Base-by-base conservation (phyloP, 176 grass and related monocot species). In the Cymbopogon citratus region DNA sequence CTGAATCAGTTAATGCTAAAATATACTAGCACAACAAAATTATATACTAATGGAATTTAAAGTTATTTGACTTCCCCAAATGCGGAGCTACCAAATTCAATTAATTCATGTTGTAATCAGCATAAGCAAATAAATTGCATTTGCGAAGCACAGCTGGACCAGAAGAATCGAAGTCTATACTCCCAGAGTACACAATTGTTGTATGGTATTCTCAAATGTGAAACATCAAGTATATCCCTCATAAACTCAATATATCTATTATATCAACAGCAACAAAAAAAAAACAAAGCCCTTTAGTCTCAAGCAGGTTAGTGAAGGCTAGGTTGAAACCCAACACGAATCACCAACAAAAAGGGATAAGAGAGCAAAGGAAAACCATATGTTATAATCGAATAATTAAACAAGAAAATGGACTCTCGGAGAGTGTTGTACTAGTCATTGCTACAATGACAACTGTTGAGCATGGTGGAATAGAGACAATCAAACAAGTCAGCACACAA, bases 51-150 rank as follows among this genome's bases (percentile, higher is more conserved):
- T 43, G 18, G 5, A 71, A 45, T 44, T 71, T 26, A 13, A 71
- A 68, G 35, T 57, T 76, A 77, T 24, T 84, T 68, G 66, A 67
- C 19, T 59, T 65, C 10, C 49, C 28, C 18, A 84, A 84, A 69
- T 33, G 12, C 7, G 21, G 14, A 40, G 36, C 36, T 41, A 38
- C 18, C 48, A 54, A 76, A 39, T 45, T 68, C 12, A 40, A 59
- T 41, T 77, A 69, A 11, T 40, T 66, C 19, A 60, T 12, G 24
- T 35, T 12, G 9, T 29, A 46, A 77, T 78, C 40, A 85, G 66
- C 39, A 36, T 9, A 85, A 34, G 26, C 1, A 70, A 69, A 69
- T 56, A 78, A 62, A 23, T 0, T 70, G 52, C 19, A 6, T 12
- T 72, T 45, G 26, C 7, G 5, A 85, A 36, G 62, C 24, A 13